These are phyloP conservation scores for Geotrichum cucujoidarum DNA, from an alignment of 1,139 yeast species.

Conservation along the genomic window DNA sequence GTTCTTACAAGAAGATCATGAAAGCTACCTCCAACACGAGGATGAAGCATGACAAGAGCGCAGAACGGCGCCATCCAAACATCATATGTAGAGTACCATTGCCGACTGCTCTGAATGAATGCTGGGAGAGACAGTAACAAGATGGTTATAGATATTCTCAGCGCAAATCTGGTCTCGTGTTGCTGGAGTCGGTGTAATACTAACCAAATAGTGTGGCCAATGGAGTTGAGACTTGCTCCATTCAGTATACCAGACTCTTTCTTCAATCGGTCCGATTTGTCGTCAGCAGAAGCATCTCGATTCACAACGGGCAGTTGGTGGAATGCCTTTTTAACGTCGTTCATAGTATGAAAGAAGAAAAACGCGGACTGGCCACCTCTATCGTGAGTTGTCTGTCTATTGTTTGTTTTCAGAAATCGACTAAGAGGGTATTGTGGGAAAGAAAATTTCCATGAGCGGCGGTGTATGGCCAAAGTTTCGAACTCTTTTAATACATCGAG, in stretches of 20 bases:
- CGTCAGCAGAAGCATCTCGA: constrained; percentile 21
- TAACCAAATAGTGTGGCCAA: constrained; percentile 38
- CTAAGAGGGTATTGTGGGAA: constrained; percentile 41
- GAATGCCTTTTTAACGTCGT: constrained; percentile 47
- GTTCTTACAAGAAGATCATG: constrained; percentile 38
- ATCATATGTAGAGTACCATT: constrained; percentile 43
- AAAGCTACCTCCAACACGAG: constrained; percentile 44
- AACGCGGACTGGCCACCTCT: constrained; percentile 45
- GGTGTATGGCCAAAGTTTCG: constrained; percentile 19
- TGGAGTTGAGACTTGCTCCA: constrained; percentile 18
- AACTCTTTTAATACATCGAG: constrained; percentile 18
- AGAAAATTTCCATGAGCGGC: constrained; percentile 34
- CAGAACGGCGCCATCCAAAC: constrained; percentile 44
- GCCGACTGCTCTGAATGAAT: constrained; percentile 39
- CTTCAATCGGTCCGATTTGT: constrained; percentile 1
- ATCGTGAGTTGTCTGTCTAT: constrained; percentile 43
- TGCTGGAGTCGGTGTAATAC: constrained; percentile 36
- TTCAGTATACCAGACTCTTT: constrained; percentile 6
- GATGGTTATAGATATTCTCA: constrained; percentile 39
- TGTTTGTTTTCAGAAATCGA: constrained; percentile 41
- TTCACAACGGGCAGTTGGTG: constrained; percentile 42
- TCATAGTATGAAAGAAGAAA: constrained; percentile 41
- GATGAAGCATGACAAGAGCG: constrained; percentile 41
- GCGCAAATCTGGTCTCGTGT: constrained; percentile 42
- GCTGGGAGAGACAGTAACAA: constrained; percentile 42